Evolutionary conservation across 2,329 filamentous ascomycete species (phyloP).

Genomic region (Ophiocordyceps camponoti-leonardi): DNA sequence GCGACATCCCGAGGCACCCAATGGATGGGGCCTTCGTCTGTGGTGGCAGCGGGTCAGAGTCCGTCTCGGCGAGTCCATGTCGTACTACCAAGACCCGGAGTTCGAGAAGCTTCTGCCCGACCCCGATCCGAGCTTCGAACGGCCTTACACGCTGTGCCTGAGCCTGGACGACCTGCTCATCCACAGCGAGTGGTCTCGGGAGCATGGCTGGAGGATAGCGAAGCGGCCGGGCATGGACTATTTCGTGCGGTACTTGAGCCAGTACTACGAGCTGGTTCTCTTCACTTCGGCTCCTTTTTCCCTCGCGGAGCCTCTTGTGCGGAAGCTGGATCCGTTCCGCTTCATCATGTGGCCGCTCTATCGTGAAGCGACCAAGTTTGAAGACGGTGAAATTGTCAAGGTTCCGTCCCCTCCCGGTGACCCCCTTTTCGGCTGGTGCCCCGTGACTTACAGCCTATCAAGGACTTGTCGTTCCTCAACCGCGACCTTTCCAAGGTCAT

Average conservation of each 20-base stretch:
- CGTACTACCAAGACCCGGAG: constrained; percentile 90
- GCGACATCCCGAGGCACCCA: constrained; percentile 53
- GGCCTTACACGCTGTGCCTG: constrained; percentile 83
- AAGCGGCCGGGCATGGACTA: constrained; percentile 95
- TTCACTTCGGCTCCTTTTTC: constrained; percentile 83
- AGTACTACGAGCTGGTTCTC: constrained; percentile 95
- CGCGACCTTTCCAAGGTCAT: constrained; percentile 90
- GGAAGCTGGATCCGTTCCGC: constrained; percentile 87
- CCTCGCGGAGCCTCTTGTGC: constrained; percentile 65
- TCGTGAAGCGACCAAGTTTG: constrained; percentile 91
- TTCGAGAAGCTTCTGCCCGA: constrained; percentile 87
- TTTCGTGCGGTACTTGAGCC: constrained; percentile 88
- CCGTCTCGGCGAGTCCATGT: constrained; percentile 56
- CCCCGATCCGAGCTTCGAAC: constrained; percentile 59
- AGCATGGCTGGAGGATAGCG: constrained; percentile 88
- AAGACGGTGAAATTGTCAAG: constrained; percentile 94
- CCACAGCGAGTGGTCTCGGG: constrained; percentile 84
- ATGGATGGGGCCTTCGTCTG: constrained; percentile 56
- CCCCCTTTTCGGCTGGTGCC: neutral
- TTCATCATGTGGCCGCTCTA: constrained; percentile 93
- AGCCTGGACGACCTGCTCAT: constrained; percentile 88
- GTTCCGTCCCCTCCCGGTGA: constrained; percentile 20
- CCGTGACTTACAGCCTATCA: neutral
- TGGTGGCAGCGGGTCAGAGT: constrained; percentile 73
- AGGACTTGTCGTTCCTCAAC: constrained; percentile 97